Evolutionary conservation across 345 rosid species (phyloP), one percentile per base, ranked within the genome.

Genomic region (Punica granatum): DNA sequence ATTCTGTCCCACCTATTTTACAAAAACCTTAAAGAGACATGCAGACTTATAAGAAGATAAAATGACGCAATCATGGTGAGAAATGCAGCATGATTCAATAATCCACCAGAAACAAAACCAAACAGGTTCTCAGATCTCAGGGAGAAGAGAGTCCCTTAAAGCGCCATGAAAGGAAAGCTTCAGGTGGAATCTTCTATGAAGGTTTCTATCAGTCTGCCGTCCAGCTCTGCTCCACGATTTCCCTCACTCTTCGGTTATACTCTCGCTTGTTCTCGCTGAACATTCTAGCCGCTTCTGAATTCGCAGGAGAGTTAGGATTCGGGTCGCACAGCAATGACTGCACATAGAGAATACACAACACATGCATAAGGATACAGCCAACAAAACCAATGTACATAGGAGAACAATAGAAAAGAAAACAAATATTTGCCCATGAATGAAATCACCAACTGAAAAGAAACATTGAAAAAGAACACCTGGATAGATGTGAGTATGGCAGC

Each of bases 261-360:
- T 92, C 96, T 0, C 97, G 96, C 77, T 89, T 90, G 80, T 87
- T 90, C 80, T 89, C 96, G 2, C 96, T 90, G 69, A 88, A 93
- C 98, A 93, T 88, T 63, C 98, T 75, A 23, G 97, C 98, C 67
- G 98, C 98, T 84, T 93, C 98, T 25, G 98, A 93, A 74, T 93
- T 93, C 37, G 98, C 97, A 32, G 98, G 98, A 23, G 98, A 93
- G 73, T 89, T 90, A 7, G 98, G 96, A 76, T 90, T 93, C 41
- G 98, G 98, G 42, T 93, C 98, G 66, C 97, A 90, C 21, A 93
- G 96, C 79, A 93, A 73, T 3, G 98, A 93, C 98, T 92, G 88
- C 67, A 70, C 35, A 37, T 34, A 42, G 19, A 63, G 14, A 34
- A 59, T 36, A 64, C 56, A 2, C 41, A 44, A 19, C 10, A 28